Evolutionary conservation across 2,329 filamentous ascomycete genomes (phyloP), one percentile per base, ranked within the genome.

Genomic region (Colletotrichum paranaense): DNA sequence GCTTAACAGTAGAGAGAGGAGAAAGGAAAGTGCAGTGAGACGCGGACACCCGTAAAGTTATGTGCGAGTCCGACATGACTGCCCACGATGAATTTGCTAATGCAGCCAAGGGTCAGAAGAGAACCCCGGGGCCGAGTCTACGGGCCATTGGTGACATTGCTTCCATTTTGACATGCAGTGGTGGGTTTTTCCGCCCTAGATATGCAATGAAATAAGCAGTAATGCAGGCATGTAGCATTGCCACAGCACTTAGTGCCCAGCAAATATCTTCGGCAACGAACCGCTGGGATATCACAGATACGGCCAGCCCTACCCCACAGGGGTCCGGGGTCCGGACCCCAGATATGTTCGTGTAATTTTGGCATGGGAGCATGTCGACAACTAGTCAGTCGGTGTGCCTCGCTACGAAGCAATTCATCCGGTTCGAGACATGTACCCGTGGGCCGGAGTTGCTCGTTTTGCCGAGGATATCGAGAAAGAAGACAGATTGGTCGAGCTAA

Each of bases 191-290:
- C 38, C 22, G 24, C n/a, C n/a, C 58, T 46, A 24, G 26, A 59
- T 26, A 57, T 46, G 59, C 59, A 57, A 22, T 53, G 7, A 19
- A n/a, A 55, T 55, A 28, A 57, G 59, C 52, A 65, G 12, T 38
- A 46, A 69, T 69, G 67, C 60, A 65, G 67, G 52, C 38, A 42
- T 30, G 67, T 65, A 46, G 60, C 28, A 69, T 69, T 12, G 60
- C 28, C 38, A 30, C 14, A 16, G 16, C 12, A 6, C 8, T 28
- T 32, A 24, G 42, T 24, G 19, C 6, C 52, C 16, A 16, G n/a
- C 38, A 35, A 46, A 62, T 16, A 16, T 26, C 57, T 24, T 42
- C 35, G 32, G 24, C 57, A 68, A 49, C 42, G 22, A 11, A 46
- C 12, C 28, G 14, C 42, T 66, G n/a, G 28, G 6, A 59, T 6